phyloP scores from a whole-genome alignment of 2,329 filamentous ascomycete genomes.

The Colletotrichum sp. region DNA sequence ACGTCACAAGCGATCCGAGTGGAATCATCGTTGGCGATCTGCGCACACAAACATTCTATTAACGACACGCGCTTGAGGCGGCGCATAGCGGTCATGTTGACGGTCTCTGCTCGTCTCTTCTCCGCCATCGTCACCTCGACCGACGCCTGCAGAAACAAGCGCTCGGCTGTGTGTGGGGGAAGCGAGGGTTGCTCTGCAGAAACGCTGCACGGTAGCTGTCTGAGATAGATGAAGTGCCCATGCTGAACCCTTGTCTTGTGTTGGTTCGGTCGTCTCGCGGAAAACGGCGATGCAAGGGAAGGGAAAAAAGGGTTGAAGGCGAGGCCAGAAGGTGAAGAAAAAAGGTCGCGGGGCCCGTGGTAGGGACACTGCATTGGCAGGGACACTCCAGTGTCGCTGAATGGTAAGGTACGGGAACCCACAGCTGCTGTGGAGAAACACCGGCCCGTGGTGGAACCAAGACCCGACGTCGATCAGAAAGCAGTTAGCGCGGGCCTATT shows the following conservation, averaged over 20 bases:
- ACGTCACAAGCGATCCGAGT: background rate
- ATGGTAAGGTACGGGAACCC: background rate
- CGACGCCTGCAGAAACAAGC: background rate
- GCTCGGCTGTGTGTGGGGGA: background rate
- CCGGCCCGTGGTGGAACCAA: conserved; percentile 13
- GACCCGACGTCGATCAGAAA: background rate
- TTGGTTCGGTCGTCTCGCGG: background rate
- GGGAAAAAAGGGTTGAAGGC: background rate
- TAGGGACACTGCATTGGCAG: background rate
- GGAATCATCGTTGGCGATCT: background rate
- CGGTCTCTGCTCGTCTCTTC: background rate
- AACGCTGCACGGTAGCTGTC: background rate
- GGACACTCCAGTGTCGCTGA: too few relatives aligned
- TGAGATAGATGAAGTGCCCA: background rate
- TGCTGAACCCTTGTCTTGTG: background rate
- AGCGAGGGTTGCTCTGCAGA: background rate
- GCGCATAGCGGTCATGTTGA: background rate
- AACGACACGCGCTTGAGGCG: background rate
- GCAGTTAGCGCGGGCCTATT: conserved; percentile 11
- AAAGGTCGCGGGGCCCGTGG: background rate
- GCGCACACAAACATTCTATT: background rate
- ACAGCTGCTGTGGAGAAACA: background rate
- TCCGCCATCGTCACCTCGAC: background rate
- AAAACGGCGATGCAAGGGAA: background rate
- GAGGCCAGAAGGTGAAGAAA: background rate